Conservation (phyloP, 768 basidiomycete species). For the Rhodotorula kratochvilovae region DNA sequence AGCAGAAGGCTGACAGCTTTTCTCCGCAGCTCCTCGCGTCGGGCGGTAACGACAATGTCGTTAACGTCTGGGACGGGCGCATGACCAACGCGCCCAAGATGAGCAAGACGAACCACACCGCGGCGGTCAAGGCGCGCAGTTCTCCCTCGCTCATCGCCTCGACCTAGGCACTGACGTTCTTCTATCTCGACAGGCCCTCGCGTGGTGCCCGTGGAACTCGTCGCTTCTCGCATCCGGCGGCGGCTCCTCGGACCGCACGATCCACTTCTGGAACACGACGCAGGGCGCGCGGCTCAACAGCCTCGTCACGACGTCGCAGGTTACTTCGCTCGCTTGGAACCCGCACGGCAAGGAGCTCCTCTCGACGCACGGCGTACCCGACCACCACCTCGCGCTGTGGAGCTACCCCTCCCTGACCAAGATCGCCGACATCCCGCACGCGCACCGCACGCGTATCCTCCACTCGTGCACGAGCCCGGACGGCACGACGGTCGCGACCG, state of each 20-base stretch:
- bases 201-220: conserved; percentile 96
- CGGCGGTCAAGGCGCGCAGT: conserved; percentile 57
- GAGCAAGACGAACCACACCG: conserved; percentile 86
- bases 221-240: conserved; percentile 87
- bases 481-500: conserved; percentile 86
- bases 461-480: conserved; percentile 79
- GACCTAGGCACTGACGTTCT: too few relatives aligned
- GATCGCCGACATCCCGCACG: conserved; percentile 79
- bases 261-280: conserved; percentile 84
- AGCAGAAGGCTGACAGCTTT: not conserved
- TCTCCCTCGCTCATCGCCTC: not conserved
- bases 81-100: conserved; percentile 63
- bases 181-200: conserved; percentile 69
- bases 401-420: conserved; percentile 75
- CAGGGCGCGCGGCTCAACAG: conserved; percentile 88
- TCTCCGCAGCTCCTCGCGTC: conserved; percentile 67
- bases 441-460: conserved; percentile 85
- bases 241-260: conserved; percentile 85
- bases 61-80: conserved; percentile 93
- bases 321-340: conserved; percentile 84
- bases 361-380: conserved; percentile 88
- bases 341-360: conserved; percentile 82
- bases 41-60: conserved; percentile 95
- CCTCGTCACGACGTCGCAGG: conserved; percentile 78
- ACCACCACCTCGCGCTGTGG: conserved; percentile 50